Evolutionary conservation across 345 rosid genomes (phyloP), one percentile per base, ranked within the genome.

Genomic region (Eucalyptus paniculata): DNA sequence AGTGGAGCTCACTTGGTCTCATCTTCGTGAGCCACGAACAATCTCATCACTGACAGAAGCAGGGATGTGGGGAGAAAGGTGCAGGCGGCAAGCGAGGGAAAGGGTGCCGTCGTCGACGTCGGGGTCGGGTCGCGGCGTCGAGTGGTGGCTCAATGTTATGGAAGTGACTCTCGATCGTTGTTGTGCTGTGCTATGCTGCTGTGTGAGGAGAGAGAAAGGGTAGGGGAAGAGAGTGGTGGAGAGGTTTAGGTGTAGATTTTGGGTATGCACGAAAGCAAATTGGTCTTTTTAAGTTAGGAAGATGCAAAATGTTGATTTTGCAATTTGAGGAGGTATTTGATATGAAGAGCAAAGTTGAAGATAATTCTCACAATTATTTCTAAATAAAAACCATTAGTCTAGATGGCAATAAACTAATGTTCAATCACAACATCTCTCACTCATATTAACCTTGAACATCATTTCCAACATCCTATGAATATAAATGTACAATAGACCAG

Each of bases 401-500:
- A 2, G 65, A 58, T 58, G n/a, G 65, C n/a, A 26, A 58, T 58
- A 58, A 58, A 26, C 15, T 12, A 58, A 26, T 26, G 65, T 58
- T 58, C 65, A 26, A 58, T 58, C n/a, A 9, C 15, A 26, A 26
- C n/a, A 28, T 58, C 65, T 58, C n/a, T 5, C 4, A 0, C n/a
- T 26, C n/a, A 26, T 58, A 58, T 26, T 58, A 58, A 58, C 65
- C 65, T 58, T 1, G 14, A 58, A 26, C 65, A 11, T 58, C n/a
- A 58, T 26, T 58, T 58, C n/a, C 14, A 26, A 26, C n/a, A 58
- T 26, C n/a, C 65, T 58, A 11, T 26, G n/a, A 58, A 7, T 11
- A 58, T 24, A n/a, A 24, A 15, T 26, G 65, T 58, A 58, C n/a
- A 11, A 58, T 0, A 58, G 65, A 24, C 14, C 7, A 0, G n/a